Base-by-base conservation (phyloP, 2,329 filamentous ascomycete genomes). In the Cercospora sesami region DNA sequence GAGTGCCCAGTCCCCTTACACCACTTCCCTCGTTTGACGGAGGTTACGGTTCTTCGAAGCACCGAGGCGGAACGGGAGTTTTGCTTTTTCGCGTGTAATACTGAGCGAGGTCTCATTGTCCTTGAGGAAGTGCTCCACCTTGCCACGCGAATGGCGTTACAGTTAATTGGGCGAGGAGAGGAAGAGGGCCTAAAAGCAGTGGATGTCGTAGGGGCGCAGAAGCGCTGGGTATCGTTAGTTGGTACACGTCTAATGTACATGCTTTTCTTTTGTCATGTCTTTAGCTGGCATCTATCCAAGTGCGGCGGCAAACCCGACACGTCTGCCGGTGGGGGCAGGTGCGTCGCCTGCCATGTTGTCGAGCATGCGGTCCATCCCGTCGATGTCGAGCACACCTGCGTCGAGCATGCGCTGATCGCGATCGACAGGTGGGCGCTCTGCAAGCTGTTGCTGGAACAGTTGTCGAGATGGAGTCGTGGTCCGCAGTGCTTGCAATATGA, bases 81-180 rank as follows among this genome's bases (percentile, higher is more conserved):
- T 83, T 79, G 74, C 78, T 84, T 39, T 85, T 75, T 80, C 83
- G 83, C 82, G 80, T 80, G 81, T 79, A 80, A 83, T 85, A 85
- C 83, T 83, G 83, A 84, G 82, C 82, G 14, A 81, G 75, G 79
- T 82, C 82, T 83, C 83, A 83, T 82, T 79, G 76, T 74, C 78
- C 81, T 83, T 79, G 80, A 83, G 81, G 73, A 81, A 80, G 79
- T 81, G 82, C 83, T 84, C 83, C 82, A 84, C 83, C 82, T 83
- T 79, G 75, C 77, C 79, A 79, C 81, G 82, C 82, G 82, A 80
- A 76, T 14, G 33, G 36, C 39, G 2, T 18, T 31, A 65, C 23
- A 23, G 16, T 1, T 55, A 12, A 26, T 7, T 31, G 45, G 6
- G 4, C 10, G 39, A 10, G 39, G 33, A 36, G 21, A 18, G 21